phyloP scores from a whole-genome alignment of 1,284 basidiomycete species.

The Neotropicomus parvogracilis region DNA sequence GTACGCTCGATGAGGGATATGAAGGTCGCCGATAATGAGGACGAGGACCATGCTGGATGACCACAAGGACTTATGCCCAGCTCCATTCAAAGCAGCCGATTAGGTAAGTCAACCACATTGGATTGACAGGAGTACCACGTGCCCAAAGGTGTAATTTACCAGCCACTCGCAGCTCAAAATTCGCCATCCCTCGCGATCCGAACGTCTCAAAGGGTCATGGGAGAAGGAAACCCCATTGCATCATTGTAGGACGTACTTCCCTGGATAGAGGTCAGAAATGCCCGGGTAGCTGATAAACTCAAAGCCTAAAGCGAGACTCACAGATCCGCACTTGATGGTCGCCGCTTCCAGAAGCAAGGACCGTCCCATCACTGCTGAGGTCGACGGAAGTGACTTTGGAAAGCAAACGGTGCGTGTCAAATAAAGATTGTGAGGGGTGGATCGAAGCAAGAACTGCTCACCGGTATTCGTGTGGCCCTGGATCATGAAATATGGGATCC shows the following conservation, averaged over 20 bases:
- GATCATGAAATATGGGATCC: slow-evolving; percentile 34
- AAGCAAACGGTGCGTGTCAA: slow-evolving; percentile 11
- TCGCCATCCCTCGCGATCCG: slow-evolving; percentile 9
- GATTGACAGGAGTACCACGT: background rate
- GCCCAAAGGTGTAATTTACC: background rate
- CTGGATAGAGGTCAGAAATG: slow-evolving; percentile 16
- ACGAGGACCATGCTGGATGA: slow-evolving; percentile 65
- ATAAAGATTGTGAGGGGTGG: slow-evolving; percentile 8
- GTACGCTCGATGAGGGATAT: no score
- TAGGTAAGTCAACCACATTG: slow-evolving; percentile 23
- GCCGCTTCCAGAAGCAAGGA: slow-evolving; percentile 85
- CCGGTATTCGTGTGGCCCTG: slow-evolving; percentile 36
- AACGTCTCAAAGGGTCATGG: background rate
- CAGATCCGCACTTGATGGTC: slow-evolving; percentile 82
- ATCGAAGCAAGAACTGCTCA: slow-evolving; percentile 25
- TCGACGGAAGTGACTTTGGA: slow-evolving; percentile 80
- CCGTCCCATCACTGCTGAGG: slow-evolving; percentile 67
- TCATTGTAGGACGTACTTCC: slow-evolving; percentile 31
- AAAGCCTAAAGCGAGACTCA: slow-evolving; percentile 29
- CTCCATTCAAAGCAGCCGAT: slow-evolving; percentile 6
- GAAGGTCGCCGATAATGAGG: slow-evolving; percentile 91
- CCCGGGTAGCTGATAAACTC: slow-evolving; percentile 25
- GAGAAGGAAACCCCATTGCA: slow-evolving; percentile 2
- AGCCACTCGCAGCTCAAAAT: slow-evolving; percentile 1
- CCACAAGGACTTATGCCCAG: background rate